These are phyloP conservation scores for Talaromyces funiculosus DNA, from an alignment of 2,329 filamentous ascomycete genomes.

Conservation along the genomic window DNA sequence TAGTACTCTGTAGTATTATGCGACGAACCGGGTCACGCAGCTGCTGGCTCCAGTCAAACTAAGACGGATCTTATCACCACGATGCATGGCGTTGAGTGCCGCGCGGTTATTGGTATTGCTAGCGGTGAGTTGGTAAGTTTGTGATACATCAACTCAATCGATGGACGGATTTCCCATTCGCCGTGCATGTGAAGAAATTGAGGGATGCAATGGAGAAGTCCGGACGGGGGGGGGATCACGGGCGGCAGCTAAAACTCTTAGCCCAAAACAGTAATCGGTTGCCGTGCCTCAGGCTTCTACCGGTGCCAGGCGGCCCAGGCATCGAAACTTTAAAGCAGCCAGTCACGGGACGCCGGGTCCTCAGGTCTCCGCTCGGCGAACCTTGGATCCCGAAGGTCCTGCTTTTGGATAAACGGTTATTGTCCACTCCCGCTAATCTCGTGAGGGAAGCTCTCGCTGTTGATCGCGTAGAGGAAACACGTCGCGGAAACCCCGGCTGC, in stretches of 20 bases:
- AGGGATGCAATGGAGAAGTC: neutral
- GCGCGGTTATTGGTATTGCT: neutral
- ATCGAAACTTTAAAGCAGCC: neutral
- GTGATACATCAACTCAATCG: no score
- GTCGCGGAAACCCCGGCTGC: neutral
- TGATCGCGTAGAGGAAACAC: neutral
- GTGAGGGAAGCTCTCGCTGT: neutral
- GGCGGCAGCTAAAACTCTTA: neutral
- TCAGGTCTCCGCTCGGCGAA: neutral
- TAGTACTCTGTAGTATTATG: no score
- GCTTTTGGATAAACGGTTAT: no score
- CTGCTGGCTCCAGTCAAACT: neutral
- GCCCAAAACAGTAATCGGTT: no score
- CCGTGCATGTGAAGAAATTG: no score
- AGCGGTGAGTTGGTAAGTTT: neutral
- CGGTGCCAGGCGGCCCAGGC: neutral
- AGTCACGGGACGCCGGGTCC: neutral
- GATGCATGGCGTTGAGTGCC: neutral
- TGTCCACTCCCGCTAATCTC: neutral
- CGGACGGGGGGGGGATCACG: no score
- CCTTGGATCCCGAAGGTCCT: conserved; percentile 1
- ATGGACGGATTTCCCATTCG: no score
- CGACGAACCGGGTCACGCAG: neutral
- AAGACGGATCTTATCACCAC: neutral
- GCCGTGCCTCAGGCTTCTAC: neutral